Evolutionary conservation across 495 filamentous ascomycete genomes (phyloP).

Genomic region (Apiosordaria backusii): DNA sequence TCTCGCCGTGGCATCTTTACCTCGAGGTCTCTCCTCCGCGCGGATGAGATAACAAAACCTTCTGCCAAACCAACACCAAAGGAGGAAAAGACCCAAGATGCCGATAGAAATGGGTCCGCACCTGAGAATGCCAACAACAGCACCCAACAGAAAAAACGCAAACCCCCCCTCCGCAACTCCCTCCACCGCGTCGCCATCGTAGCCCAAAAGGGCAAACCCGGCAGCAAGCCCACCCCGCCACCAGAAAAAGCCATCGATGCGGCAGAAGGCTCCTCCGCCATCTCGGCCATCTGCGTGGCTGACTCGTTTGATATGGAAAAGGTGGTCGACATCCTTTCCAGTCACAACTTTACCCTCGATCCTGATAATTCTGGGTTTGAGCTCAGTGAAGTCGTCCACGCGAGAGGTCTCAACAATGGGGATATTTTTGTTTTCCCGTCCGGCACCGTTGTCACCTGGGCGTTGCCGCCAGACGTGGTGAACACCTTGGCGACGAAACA

Average conservation of each 20-base stretch:
- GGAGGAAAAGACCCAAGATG: constrained; percentile 11
- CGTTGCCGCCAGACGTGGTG: constrained; percentile 66
- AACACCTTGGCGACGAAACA: constrained; percentile 68
- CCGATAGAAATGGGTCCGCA: constrained; percentile 6
- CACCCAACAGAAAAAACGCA: constrained; percentile 37
- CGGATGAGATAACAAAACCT: constrained; percentile 15
- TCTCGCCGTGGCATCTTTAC: constrained; percentile 41
- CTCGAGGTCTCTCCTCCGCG: constrained; percentile 38
- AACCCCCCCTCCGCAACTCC: constrained; percentile 44
- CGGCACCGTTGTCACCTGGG: constrained; percentile 92
- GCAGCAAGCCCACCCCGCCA: constrained; percentile 11
- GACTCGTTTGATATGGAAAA: constrained; percentile 79
- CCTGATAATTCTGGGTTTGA: constrained; percentile 56
- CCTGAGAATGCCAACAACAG: constrained; percentile 11
- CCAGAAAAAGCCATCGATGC: constrained; percentile 10
- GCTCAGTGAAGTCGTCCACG: constrained; percentile 57
- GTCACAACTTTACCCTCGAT: constrained; percentile 67
- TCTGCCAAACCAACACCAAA: not conserved
- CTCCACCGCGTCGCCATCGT: constrained; percentile 42
- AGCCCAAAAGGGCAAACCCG: constrained; percentile 36
- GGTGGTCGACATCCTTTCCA: constrained; percentile 65
- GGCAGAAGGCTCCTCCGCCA: constrained; percentile 46
- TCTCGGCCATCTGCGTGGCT: constrained; percentile 80
- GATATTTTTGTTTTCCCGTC: constrained; percentile 98
- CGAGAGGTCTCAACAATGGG: constrained; percentile 55